Base-by-base conservation (phyloP, 176 grass and related monocot species). In the Zea luxurians region DNA sequence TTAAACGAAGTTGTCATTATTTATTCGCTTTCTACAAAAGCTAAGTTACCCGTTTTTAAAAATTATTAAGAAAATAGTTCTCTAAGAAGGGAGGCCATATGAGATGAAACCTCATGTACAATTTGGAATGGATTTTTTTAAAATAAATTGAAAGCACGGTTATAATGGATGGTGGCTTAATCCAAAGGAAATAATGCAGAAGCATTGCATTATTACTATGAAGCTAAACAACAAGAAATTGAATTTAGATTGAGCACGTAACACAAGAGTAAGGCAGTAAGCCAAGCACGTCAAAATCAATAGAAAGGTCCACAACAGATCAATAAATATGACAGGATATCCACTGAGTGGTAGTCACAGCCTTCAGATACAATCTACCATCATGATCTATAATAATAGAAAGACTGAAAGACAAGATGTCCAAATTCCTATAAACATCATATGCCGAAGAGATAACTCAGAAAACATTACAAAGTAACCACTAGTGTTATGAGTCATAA, bases 401-500 rank as follows among this genome's bases (percentile, higher is more conserved):
- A 27, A 27, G 27, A 27, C 27, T 27, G 42, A 68, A 74, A 21
- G 50, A 48, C 40, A 70, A 36, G 17, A 10, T 48, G 55, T 50
- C 53, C 37, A 47, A 64, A 70, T 18, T 75, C 45, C 15, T 79
- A 54, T 13, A 35, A 50, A 43, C 7, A 64, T 13, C 37, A 82
- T 37, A 48, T 67, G 9, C 6, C 21, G 42, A 17, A 75, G 8
- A 75, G 36, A 80, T 15, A 76, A 48, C 21, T 48, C 20, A 48
- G 27, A 45, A 78, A 73, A 60, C 40, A 84, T 70, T 76, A 49
- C 38, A 73, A 58, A 20, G 34, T 80, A 71, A 42, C 64, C 64
- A 62, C 71, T 64, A 5, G 21, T 40, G 75, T 81, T 78, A n/a
- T n/a, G n/a, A n/a, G n/a, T n/a, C n/a, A 80, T 15, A 76, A 48